Base-by-base conservation (phyloP, 768 basidiomycete species). In the Coprinopsis marcescibilis region DNA sequence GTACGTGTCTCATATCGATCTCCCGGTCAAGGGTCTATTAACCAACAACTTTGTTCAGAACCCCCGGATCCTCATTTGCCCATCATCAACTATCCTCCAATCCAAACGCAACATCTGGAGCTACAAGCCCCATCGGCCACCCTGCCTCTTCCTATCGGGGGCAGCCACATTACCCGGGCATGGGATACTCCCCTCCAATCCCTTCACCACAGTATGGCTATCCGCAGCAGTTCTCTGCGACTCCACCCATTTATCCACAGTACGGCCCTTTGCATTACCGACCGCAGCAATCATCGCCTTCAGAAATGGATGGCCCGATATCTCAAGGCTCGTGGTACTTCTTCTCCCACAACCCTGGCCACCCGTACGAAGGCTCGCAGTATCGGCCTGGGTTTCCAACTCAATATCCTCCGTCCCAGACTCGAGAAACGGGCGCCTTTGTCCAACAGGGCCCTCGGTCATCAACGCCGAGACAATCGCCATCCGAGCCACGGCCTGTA, bases 261-360 rank as follows among this genome's bases (percentile, higher is more conserved):
- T 51, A 46, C 35, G 36, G 32, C 8, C 24, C 43, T 6, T n/a
- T 45, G 43, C 27, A 17, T 12, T 50, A 50, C 27, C 57, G 55
- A 27, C 53, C 67, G 8, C 76, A 65, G 17, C 34, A 33, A n/a
- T 37, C 48, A 2, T 43, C 46, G 13, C 26, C 32, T 6, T 26
- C 36, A 8, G 39, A 42, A 14, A 66, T 40, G 21, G 39, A 40
- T 25, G 19, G 8, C 15, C 17, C 7, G 10, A 12, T 67, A 3
- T 56, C 60, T n/a, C 73, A 67, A 50, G 71, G 70, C n/a, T 60
- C 66, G 1, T 79, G 77, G 76, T 81, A 73, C 69, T 80, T 78
- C 51, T 55, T 75, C 17, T 68, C 68, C 30, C 62, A 63, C 44
- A 51, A 59, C 43, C 20, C 63, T 1, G 24, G 62, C 14, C 63